These are phyloP conservation scores for Hamigera avellanea DNA, from an alignment of 495 filamentous ascomycete genomes.

Conservation along the genomic window DNA sequence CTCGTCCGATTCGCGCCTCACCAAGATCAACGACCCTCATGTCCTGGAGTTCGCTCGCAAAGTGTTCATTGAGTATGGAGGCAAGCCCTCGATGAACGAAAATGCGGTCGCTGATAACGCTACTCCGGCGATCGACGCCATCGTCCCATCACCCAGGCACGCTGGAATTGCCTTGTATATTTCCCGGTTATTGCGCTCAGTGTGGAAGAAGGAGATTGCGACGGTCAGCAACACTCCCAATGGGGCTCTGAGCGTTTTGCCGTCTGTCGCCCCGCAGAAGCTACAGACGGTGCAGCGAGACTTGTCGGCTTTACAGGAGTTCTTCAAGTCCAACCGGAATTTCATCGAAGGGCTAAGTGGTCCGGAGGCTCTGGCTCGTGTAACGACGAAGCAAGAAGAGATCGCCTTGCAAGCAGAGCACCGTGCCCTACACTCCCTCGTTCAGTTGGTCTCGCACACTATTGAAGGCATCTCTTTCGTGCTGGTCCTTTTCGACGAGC, in stretches of 20 bases:
- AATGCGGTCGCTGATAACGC: constrained; percentile 54
- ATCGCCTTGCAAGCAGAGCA: constrained; percentile 85
- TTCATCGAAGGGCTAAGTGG: constrained; percentile 90
- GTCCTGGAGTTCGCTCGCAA: constrained; percentile 74
- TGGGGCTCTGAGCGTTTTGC: constrained; percentile 32
- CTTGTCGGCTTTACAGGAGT: constrained; percentile 63
- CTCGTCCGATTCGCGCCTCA: constrained; percentile 54
- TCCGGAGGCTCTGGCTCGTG: constrained; percentile 61
- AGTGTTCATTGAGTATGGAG: constrained; percentile 82
- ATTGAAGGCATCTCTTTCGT: constrained; percentile 96
- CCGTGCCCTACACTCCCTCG: constrained; percentile 75
- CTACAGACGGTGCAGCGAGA: constrained; percentile 67
- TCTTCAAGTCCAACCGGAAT: constrained; percentile 71
- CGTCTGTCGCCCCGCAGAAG: constrained; percentile 48
- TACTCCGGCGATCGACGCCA: constrained; percentile 55
- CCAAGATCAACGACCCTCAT: constrained; percentile 63
- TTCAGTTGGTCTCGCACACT: constrained; percentile 69
- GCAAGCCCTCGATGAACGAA: constrained; percentile 66
- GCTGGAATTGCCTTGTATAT: constrained; percentile 81
- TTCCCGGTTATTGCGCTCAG: constrained; percentile 65
- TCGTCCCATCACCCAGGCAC: constrained; percentile 79
- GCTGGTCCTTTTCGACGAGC: constrained; percentile 83
- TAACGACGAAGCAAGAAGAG: constrained; percentile 73
- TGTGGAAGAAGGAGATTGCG: constrained; percentile 67
- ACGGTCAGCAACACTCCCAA: constrained; percentile 46